Base-by-base conservation (phyloP, 1,284 basidiomycete species). In the Cryptococcus sp. region DNA sequence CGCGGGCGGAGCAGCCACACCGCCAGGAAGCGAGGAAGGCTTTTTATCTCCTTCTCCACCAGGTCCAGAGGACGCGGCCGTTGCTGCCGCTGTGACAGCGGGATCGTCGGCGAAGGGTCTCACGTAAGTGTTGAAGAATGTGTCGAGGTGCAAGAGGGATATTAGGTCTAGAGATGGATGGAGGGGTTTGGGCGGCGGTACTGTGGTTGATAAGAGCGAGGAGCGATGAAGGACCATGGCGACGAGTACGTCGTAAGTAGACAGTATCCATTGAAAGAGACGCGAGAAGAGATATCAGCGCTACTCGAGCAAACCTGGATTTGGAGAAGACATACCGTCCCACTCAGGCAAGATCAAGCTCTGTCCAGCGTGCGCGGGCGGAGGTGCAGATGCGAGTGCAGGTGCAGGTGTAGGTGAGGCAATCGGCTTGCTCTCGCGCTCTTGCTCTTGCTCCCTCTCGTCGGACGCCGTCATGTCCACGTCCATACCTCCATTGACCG, bases 131-230 rank as follows among this genome's bases (percentile, higher is more conserved):
- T 75, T 72, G 60, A 73, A 75, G 25, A 74, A 64, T 6, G 66
- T 54, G 23, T 69, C 70, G 41, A 77, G 72, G 56, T 73, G 67
- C 16, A 77, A 65, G 25, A 73, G 65, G 25, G 72, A 72, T 47
- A 77, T 73, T 45, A 75, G 60, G 45, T 77, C 75, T 31, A 66
- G 69, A 3, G 72, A 74, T 16, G 72, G 48, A 51, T 77, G 75
- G 1, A 75, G 57, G 42, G 65, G 70, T 62, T 71, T 72, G 3
- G 44, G 49, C 7, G 71, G 69, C 5, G 67, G 61, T 11, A 67
- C 73, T 73, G 60, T 3, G 25, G n/a, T 41, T 31, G 17, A 46
- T 38, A 38, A 49, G 23, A 48, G 25, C 25, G 3, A 25, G 6
- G 25, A 25, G 25, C 27, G 27, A 10, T 31, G 4, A 10, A 31